These are phyloP conservation scores for Peterozyma toletana DNA, from an alignment of 805 yeast species.

Conservation along the genomic window DNA sequence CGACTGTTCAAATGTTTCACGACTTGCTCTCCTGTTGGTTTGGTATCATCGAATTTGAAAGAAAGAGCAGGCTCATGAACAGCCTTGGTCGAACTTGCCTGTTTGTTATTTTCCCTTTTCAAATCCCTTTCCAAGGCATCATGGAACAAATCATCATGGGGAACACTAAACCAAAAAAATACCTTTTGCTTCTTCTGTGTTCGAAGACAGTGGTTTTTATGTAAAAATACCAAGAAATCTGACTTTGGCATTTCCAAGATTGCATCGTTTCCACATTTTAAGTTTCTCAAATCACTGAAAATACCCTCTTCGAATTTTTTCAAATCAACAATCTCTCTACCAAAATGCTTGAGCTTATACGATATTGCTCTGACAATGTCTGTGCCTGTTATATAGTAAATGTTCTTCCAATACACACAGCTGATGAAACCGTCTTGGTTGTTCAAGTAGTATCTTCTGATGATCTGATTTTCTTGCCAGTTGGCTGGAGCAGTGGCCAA, in stretches of 20 bases:
- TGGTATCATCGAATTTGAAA: constrained; percentile 54
- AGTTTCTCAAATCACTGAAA: constrained; percentile 80
- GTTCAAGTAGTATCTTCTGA: constrained; percentile 77
- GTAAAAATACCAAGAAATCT: constrained; percentile 73
- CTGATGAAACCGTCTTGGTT: constrained; percentile 89
- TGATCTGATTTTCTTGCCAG: constrained; percentile 85
- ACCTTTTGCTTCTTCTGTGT: constrained; percentile 97
- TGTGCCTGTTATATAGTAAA: constrained; percentile 90
- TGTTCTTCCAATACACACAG: constrained; percentile 87
- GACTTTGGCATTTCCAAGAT: constrained; percentile 83
- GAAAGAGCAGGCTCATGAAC: constrained; percentile 73
- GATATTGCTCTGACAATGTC: constrained; percentile 91
- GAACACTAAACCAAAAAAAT: constrained; percentile 93
- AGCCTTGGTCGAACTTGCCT: constrained; percentile 67
- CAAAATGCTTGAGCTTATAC: constrained; percentile 84
- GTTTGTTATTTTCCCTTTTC: constrained; percentile 61
- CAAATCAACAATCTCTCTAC: constrained; percentile 74
- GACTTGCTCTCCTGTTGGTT: constrained; percentile 49
- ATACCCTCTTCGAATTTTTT: constrained; percentile 97
- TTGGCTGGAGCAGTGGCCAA: constrained; percentile 91
- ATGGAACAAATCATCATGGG: constrained; percentile 84
- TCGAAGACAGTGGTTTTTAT: constrained; percentile 78
- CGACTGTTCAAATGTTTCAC: constrained; percentile 10
- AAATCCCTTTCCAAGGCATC: constrained; percentile 92
- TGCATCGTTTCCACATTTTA: constrained; percentile 85